phyloP scores from a whole-genome alignment of 148 eudicot species.

The Diospyros lotus region DNA sequence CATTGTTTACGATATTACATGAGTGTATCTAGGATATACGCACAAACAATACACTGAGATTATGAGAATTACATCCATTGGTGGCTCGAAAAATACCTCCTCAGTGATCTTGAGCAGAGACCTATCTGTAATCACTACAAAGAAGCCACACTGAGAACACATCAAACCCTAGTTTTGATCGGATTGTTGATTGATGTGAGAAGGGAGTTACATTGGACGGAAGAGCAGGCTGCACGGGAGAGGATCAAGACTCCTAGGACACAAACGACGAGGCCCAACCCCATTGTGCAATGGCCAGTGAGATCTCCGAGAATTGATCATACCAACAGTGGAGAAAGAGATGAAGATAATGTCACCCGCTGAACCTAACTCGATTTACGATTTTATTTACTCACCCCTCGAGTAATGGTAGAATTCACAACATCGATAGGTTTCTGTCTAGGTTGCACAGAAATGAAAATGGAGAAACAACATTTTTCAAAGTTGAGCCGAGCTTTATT shows the following conservation, averaged over 20 bases:
- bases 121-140: constrained; percentile 48
- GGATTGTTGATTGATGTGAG: not conserved
- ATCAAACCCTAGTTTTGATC: not conserved
- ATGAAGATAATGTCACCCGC: not conserved
- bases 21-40: not conserved
- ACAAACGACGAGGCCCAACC: constrained; percentile 50
- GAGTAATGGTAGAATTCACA: too few species aligned
- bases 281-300: constrained; percentile 36
- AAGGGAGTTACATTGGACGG: constrained; percentile 58
- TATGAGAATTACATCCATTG: constrained; percentile 44
- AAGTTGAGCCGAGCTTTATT: too few species aligned
- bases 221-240: constrained; percentile 78
- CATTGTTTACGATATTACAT: not conserved
- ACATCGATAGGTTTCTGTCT: too few species aligned
- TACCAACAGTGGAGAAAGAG: not conserved
- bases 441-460: too few species aligned
- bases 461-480: too few species aligned
- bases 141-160: not conserved
- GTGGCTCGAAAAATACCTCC: constrained; percentile 79
- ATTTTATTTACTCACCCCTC: too few species aligned
- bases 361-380: not conserved
- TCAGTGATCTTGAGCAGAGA: constrained; percentile 78
- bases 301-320: not conserved
- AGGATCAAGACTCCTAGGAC: constrained; percentile 60
- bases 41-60: constrained; percentile 5